Evolutionary conservation across 2,329 filamentous ascomycete species (phyloP).

Genomic region (Claviceps quebecensis): DNA sequence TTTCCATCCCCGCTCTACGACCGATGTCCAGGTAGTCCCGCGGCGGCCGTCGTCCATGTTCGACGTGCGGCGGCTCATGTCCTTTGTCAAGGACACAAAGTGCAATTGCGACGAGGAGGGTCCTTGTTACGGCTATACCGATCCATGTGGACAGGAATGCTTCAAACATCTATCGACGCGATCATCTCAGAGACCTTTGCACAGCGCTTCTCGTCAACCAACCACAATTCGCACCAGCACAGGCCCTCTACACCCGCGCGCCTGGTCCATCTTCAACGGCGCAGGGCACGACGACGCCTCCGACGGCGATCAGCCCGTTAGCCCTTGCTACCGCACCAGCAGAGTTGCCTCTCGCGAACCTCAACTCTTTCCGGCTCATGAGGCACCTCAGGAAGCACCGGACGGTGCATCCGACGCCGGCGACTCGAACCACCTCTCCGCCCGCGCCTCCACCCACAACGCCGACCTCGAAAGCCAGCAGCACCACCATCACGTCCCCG

Average conservation of each 20-base stretch:
- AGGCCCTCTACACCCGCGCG: slow-evolving; percentile 17
- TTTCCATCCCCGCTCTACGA: slow-evolving; percentile 14
- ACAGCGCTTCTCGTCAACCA: slow-evolving; percentile 18
- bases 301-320: slow-evolving; percentile 15
- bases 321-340: slow-evolving; percentile 22
- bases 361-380: slow-evolving; percentile 14
- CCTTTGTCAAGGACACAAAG: slow-evolving; percentile 52
- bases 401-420: slow-evolving; percentile 1
- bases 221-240: slow-evolving; percentile 29
- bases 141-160: slow-evolving; percentile 52
- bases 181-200: slow-evolving; percentile 9
- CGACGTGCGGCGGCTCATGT: slow-evolving; percentile 43
- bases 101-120: slow-evolving; percentile 46
- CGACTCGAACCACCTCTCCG: slow-evolving; percentile 10
- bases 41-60: slow-evolving; percentile 38
- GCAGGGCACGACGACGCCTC: slow-evolving; percentile 14
- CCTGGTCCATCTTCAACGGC: slow-evolving; percentile 14
- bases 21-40: slow-evolving; percentile 17
- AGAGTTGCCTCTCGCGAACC: slow-evolving; percentile 27
- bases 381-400: slow-evolving; percentile 8
- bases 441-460: slow-evolving; percentile 17
- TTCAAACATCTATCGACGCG: slow-evolving; percentile 41
- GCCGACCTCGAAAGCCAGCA: slow-evolving; percentile 41
- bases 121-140: slow-evolving; percentile 49
- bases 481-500: slow-evolving; percentile 90